A percentile compares a stretch with the other conserved stretches of the same genome.
Conservation (phyloP, 495 filamentous ascomycete species). For the Penicillium mononematosum region DNA sequence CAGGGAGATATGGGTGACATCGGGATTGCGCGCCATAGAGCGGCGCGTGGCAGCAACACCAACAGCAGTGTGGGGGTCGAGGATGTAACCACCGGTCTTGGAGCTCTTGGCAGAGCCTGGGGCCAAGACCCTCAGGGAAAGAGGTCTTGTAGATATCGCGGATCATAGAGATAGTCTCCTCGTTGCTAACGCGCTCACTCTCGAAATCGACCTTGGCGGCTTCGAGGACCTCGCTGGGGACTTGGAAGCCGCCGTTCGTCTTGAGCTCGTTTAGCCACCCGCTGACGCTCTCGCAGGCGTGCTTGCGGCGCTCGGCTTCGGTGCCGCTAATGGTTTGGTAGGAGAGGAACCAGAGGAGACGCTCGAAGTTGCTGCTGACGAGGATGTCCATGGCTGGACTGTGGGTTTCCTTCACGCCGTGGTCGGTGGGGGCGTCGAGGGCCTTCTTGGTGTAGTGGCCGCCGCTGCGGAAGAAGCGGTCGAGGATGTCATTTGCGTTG, state of each 20-base stretch:
- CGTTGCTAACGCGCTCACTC: conserved; percentile 78
- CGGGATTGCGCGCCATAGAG: conserved; percentile 54
- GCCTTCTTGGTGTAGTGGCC: conserved; percentile 74
- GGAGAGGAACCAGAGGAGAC: conserved; percentile 84
- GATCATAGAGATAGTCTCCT: conserved; percentile 74
- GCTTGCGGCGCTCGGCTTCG: conserved; percentile 36
- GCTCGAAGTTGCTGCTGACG: conserved; percentile 92
- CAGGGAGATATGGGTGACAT: conserved; percentile 67
- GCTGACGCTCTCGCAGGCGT: conserved; percentile 55
- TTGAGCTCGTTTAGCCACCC: conserved; percentile 79
- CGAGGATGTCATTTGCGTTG: conserved; percentile 88
- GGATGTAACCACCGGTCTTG: conserved; percentile 55
- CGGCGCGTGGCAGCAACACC: conserved; percentile 71
- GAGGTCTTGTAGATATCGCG: conserved; percentile 55
- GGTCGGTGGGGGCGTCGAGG: conserved; percentile 9
- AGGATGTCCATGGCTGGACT: conserved; percentile 97
- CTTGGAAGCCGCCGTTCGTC: conserved; percentile 72
- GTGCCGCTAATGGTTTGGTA: conserved; percentile 57
- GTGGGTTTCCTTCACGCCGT: conserved; percentile 68
- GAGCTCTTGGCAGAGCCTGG: conserved; percentile 35
- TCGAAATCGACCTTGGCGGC: conserved; percentile 68
- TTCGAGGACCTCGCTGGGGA: conserved; percentile 64
- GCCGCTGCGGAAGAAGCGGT: conserved; percentile 77
- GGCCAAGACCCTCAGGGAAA: conserved; percentile 32
- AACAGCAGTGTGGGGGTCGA: conserved; percentile 90